phyloP scores from a whole-genome alignment of 164 flowering plant species.

The Liquidambar formosana region DNA sequence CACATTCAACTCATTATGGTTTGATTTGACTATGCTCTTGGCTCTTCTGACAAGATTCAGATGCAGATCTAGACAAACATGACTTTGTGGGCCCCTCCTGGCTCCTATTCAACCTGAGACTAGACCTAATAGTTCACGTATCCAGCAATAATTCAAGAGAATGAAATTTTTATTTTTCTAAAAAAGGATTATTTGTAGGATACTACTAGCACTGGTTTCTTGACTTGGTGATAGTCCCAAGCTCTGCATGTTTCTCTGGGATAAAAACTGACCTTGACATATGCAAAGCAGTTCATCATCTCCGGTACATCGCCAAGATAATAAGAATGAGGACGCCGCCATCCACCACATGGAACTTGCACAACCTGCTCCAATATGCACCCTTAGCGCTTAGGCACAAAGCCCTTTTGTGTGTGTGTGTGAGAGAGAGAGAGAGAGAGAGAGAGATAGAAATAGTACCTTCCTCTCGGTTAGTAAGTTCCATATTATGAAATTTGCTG shows the following conservation, averaged over 20 bases:
- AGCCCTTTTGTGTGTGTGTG: neutral
- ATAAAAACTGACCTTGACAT: slow-evolving; percentile 66
- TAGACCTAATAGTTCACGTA: no score
- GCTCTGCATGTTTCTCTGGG: neutral
- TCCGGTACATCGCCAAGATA: slow-evolving; percentile 79
- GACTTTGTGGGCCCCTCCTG: no score
- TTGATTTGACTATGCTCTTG: neutral
- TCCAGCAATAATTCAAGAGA: no score
- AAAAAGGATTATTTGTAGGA: neutral
- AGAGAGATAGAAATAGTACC: slow-evolving; percentile 41
- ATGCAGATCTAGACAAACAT: no score
- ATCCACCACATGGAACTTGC: slow-evolving; percentile 92
- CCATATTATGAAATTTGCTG: slow-evolving; percentile 84
- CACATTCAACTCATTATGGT: neutral
- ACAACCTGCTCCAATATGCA: slow-evolving; percentile 48
- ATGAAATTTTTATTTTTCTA: no score
- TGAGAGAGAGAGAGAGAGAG: neutral
- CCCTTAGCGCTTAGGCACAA: slow-evolving; percentile 3
- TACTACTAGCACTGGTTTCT: neutral
- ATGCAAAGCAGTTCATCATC: slow-evolving; percentile 73
- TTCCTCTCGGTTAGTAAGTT: slow-evolving; percentile 63
- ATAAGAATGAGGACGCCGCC: slow-evolving; percentile 97
- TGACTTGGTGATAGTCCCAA: neutral
- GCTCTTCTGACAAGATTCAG: neutral
- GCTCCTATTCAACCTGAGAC: no score